Evolutionary conservation across 768 basidiomycete genomes (phyloP), one percentile per base, ranked within the genome.

Genomic region (Rhodotorula sphaerocarpa): DNA sequence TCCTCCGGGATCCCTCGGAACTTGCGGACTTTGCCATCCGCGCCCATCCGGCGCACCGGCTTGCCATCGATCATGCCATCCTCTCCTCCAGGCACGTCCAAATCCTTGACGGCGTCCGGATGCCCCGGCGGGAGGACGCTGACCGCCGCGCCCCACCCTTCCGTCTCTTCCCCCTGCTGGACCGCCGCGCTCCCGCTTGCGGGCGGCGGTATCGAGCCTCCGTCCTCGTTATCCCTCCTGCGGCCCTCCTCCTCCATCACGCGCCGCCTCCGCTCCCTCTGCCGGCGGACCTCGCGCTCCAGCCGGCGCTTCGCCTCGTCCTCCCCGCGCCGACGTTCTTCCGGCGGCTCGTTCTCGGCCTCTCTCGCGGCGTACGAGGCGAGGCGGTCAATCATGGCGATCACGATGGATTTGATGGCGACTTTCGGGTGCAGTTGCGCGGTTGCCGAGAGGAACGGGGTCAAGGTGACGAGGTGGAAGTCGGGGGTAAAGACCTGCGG

Each of bases 341-440:
- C 93, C 0, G 92, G 90, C 70, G 90, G 86, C 74, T 97, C 95
- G 70, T 78, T 93, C 79, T 99, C 95, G 0, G 95, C 92, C 76
- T 99, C 95, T 3, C 93, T 83, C 2, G 95, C 93, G 48, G 95
- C 95, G 72, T 92, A 96, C 1, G 90, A 85, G 0, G 95, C 95
- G 18, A 99, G 79, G 20, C 93, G 84, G 76, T 99, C 95, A 70
- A 99, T 95, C 33, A 99, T 81, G 0, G 93, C 89, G 53, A 99
- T 99, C 58, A 97, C 95, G 69, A 99, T 97, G 66, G 87, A 82
- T 77, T 99, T 97, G 78, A 97, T 97, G 77, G 95, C 95, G 72
- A 97, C 95, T 74, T 93, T 90, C 53, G 92, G 91, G 74, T 99
- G 95, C 4, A 97, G 81, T 69, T 91, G 90, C 0, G 95, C 92